These are phyloP conservation scores for Alternaria angustiovoidea DNA, from an alignment of 2,329 filamentous ascomycete genomes.

Conservation along the genomic window DNA sequence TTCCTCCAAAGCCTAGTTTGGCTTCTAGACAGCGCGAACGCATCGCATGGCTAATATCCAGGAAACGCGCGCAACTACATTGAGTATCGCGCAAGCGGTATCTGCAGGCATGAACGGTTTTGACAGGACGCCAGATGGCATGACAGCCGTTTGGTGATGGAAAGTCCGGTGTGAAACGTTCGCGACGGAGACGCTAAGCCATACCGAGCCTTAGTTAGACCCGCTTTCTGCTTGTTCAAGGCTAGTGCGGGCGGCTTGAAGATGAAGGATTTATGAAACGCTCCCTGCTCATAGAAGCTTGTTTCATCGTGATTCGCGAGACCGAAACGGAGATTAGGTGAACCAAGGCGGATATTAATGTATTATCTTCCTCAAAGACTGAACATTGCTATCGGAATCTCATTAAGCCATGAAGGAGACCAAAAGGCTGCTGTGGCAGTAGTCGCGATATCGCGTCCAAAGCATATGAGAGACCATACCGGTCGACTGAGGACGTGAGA, in stretches of 20 bases:
- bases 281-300: conserved; percentile 25
- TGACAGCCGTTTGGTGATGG: conserved; percentile 21
- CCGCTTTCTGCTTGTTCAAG: not conserved
- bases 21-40: conserved; percentile 1
- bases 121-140: conserved; percentile 15
- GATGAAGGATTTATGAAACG: conserved; percentile 23
- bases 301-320: conserved; percentile 24
- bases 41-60: conserved; percentile 1
- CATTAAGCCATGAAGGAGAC: not conserved
- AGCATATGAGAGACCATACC: not conserved
- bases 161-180: conserved; percentile 29
- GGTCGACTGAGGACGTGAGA: not conserved
- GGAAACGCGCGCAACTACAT: conserved; percentile 16
- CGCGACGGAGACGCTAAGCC: conserved; percentile 20
- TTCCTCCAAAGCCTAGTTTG: conserved; percentile 4
- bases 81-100: conserved; percentile 26
- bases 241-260: conserved; percentile 18
- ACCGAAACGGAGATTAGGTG: conserved; percentile 21
- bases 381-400: not conserved
- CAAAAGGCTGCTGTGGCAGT: not conserved
- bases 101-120: conserved; percentile 16
- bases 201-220: not conserved
- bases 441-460: not conserved
- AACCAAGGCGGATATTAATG: conserved; percentile 6
- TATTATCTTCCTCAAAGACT: not conserved